A percentile compares a stretch with the other conserved stretches of the same genome.
Evolutionary conservation across 2,329 filamentous ascomycete genomes (phyloP).

Genomic region (Fusarium sp.): DNA sequence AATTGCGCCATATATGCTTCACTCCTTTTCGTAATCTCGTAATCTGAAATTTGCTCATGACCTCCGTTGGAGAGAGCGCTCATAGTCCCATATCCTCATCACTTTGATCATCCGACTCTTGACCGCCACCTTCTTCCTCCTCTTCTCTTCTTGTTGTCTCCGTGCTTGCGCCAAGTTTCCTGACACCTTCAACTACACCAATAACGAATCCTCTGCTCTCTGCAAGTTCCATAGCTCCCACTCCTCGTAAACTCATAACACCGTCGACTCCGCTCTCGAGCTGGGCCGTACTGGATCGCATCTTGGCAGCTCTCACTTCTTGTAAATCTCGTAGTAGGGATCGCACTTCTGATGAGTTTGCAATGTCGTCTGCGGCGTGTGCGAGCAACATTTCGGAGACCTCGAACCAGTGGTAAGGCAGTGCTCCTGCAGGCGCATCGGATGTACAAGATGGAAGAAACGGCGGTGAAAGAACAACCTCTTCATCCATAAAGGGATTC

Average conservation of each 20-base stretch:
- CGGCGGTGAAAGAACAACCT: slow-evolving; percentile 70
- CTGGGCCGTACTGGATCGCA: slow-evolving; percentile 77
- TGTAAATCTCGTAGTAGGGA: slow-evolving; percentile 82
- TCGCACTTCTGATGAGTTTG: slow-evolving; percentile 76
- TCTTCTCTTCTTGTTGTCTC: slow-evolving; percentile 82
- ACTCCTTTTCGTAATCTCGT: slow-evolving; percentile 1
- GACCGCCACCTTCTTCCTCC: slow-evolving; percentile 73
- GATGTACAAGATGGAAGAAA: slow-evolving; percentile 82
- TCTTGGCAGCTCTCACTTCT: slow-evolving; percentile 90
- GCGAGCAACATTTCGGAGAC: slow-evolving; percentile 87
- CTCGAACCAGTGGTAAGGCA: slow-evolving; percentile 97
- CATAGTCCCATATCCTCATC: slow-evolving; percentile 64
- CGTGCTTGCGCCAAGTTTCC: slow-evolving; percentile 82
- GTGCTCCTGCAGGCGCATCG: slow-evolving; percentile 71
- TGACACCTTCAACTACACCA: slow-evolving; percentile 87
- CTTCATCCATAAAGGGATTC: slow-evolving; percentile 43
- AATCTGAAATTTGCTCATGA: neutral
- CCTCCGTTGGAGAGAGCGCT: slow-evolving; percentile 10
- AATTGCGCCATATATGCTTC: slow-evolving; percentile 4
- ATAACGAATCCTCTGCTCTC: slow-evolving; percentile 86
- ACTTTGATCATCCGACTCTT: slow-evolving; percentile 69
- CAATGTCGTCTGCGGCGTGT: slow-evolving; percentile 85
- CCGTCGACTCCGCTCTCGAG: slow-evolving; percentile 78
- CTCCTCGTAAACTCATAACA: slow-evolving; percentile 75
- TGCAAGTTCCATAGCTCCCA: slow-evolving; percentile 92